These are phyloP conservation scores for Calonectria pseudoturangicola DNA, from an alignment of 2,329 filamentous ascomycete genomes.

Conservation along the genomic window DNA sequence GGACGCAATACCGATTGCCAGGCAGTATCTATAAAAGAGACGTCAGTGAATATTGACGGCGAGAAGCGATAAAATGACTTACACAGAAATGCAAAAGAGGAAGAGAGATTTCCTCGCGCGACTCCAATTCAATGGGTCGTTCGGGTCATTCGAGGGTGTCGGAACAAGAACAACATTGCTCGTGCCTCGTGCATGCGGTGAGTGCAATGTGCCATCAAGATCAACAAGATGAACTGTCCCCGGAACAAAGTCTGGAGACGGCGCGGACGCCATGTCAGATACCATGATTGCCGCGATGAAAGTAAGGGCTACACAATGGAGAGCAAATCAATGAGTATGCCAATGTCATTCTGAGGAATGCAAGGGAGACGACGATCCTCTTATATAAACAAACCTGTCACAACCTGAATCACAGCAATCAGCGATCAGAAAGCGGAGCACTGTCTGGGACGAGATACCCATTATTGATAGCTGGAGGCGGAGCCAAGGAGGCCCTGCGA, in stretches of 20 bases:
- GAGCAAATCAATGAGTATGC: too few relatives aligned
- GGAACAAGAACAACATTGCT: conserved; percentile 9
- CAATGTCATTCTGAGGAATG: not conserved
- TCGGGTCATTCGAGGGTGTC: not conserved
- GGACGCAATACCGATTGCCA: conserved; percentile 5
- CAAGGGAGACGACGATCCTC: conserved; percentile 1
- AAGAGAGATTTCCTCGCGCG: not conserved
- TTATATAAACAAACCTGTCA: conserved; percentile 16
- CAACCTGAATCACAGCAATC: not conserved
- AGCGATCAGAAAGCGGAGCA: not conserved
- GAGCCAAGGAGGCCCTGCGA: not conserved
- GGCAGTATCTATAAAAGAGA: not conserved
- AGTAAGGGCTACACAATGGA: not conserved
- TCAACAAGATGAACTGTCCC: conserved; percentile 63
- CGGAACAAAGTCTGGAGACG: conserved; percentile 44
- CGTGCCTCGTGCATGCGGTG: conserved; percentile 54
- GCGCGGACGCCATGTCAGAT: conserved; percentile 3
- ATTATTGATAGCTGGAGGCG: not conserved
- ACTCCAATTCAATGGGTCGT: conserved; percentile 14
- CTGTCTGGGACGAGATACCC: not conserved
- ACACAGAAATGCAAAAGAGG: conserved; percentile 1
- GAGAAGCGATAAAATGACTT: not conserved
- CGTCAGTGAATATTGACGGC: too few relatives aligned
- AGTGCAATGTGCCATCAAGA: conserved; percentile 55
- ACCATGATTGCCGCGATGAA: not conserved